phyloP scores from a whole-genome alignment of 2,329 filamentous ascomycete species.

The Dactylonectria macrodidyma region DNA sequence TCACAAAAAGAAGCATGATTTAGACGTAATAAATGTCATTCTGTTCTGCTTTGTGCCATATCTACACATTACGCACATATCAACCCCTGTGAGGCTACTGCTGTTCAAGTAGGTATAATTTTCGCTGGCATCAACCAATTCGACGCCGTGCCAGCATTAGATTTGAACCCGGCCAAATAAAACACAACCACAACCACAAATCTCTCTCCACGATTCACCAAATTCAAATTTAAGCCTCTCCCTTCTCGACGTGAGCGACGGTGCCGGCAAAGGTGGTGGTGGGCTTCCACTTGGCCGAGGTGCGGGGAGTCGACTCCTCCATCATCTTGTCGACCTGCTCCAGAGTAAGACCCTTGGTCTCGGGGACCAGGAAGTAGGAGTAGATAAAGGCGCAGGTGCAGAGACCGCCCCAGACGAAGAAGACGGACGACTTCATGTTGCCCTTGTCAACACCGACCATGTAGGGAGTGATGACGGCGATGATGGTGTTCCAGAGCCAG shows the following conservation, averaged over 20 bases:
- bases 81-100: neutral
- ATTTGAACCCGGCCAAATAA: neutral
- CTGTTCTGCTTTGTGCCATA: slow-evolving; percentile 23
- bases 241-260: slow-evolving; percentile 47
- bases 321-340: slow-evolving; percentile 89
- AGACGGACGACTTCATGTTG: slow-evolving; percentile 58
- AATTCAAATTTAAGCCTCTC: slow-evolving; percentile 30
- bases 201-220: neutral
- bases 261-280: slow-evolving; percentile 74
- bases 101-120: slow-evolving; percentile 26
- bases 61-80: slow-evolving; percentile 32
- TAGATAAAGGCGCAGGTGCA: slow-evolving; percentile 70
- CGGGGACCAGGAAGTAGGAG: slow-evolving; percentile 74
- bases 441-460: slow-evolving; percentile 68
- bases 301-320: slow-evolving; percentile 86
- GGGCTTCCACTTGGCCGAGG: slow-evolving; percentile 82
- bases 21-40: slow-evolving; percentile 16
- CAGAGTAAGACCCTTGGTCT: slow-evolving; percentile 81
- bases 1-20: neutral
- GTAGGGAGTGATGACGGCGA: slow-evolving; percentile 76
- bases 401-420: slow-evolving; percentile 76
- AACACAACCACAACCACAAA: too few relatives aligned
- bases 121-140: slow-evolving; percentile 23
- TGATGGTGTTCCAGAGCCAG: slow-evolving; percentile 84
- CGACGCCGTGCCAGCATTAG: neutral